phyloP scores from a whole-genome alignment of 2,329 filamentous ascomycete species.

The Hysterium pulicare region DNA sequence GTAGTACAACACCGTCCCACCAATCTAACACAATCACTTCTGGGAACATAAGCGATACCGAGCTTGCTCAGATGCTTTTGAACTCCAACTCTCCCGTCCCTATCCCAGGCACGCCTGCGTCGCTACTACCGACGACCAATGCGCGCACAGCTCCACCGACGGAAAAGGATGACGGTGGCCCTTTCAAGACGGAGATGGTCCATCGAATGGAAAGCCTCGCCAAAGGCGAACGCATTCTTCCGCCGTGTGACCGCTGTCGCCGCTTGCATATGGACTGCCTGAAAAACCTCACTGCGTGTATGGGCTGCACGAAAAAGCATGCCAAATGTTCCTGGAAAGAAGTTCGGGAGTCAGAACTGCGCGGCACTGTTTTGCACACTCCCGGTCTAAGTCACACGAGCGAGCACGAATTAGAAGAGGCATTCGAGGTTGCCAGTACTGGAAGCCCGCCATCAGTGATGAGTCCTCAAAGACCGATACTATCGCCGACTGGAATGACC shows the following conservation, averaged over 20 bases:
- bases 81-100: conserved; percentile 45
- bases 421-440: neutral
- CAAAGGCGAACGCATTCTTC: conserved; percentile 71
- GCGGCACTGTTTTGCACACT: conserved; percentile 7
- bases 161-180: conserved; percentile 56
- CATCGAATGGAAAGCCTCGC: conserved; percentile 71
- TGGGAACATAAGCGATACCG: conserved; percentile 33
- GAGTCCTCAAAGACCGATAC: neutral
- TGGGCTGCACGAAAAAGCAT: conserved; percentile 86
- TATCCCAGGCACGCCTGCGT: conserved; percentile 54
- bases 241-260: conserved; percentile 80
- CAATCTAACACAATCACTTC: conserved; percentile 18
- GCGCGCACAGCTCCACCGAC: conserved; percentile 33
- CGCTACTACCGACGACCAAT: conserved; percentile 48
- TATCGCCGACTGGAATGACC: neutral
- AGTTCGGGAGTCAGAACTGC: conserved; percentile 68
- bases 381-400: neutral
- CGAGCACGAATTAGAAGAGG: neutral
- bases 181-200: conserved; percentile 64
- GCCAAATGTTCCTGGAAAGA: conserved; percentile 84
- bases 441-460: neutral
- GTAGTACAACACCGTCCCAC: conserved; percentile 8
- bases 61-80: conserved; percentile 41
- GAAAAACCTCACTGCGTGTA: conserved; percentile 82
- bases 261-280: conserved; percentile 76